Percentiles rank a stretch among this genome's conserved stretches.
These are phyloP conservation scores for Musa schizocarpa DNA, from an alignment of 176 grass and related monocot genomes.

Conservation along the genomic window DNA sequence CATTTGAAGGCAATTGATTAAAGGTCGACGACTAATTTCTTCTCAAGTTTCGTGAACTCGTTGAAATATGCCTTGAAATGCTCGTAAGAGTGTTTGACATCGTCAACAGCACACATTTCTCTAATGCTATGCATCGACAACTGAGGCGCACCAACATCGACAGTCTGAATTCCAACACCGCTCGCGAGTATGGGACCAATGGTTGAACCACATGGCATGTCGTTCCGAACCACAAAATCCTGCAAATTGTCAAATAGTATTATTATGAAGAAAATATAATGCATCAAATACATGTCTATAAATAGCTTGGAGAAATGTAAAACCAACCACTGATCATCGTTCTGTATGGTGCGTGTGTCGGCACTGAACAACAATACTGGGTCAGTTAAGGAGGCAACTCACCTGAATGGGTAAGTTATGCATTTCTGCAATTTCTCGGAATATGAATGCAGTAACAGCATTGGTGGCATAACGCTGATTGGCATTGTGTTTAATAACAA, in stretches of 20 bases:
- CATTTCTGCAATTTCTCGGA: constrained; percentile 71
- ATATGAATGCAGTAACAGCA: constrained; percentile 79
- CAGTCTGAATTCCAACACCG: constrained; percentile 77
- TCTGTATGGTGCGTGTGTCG: background rate
- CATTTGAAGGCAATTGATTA: constrained; percentile 3
- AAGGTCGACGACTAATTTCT: constrained; percentile 55
- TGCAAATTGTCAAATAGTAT: constrained; percentile 17
- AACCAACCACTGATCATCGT: no score
- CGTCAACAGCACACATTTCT: constrained; percentile 89
- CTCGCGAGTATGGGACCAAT: constrained; percentile 94
- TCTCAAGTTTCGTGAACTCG: constrained; percentile 72
- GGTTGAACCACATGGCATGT: constrained; percentile 86
- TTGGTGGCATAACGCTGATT: constrained; percentile 98
- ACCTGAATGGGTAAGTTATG: constrained; percentile 79
- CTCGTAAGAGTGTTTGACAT: constrained; percentile 60
- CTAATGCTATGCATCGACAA: constrained; percentile 94
- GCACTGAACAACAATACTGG: background rate
- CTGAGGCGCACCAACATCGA: constrained; percentile 82
- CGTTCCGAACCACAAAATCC: constrained; percentile 98
- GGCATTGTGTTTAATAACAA: constrained; percentile 93
- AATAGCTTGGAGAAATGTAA: no score
- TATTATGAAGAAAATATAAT: no score
- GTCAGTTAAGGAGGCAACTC: background rate
- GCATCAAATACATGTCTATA: no score
- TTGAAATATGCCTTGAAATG: constrained; percentile 90